Base-by-base conservation (phyloP, 2,329 filamentous ascomycete species). In the Dactylella cylindrospora region DNA sequence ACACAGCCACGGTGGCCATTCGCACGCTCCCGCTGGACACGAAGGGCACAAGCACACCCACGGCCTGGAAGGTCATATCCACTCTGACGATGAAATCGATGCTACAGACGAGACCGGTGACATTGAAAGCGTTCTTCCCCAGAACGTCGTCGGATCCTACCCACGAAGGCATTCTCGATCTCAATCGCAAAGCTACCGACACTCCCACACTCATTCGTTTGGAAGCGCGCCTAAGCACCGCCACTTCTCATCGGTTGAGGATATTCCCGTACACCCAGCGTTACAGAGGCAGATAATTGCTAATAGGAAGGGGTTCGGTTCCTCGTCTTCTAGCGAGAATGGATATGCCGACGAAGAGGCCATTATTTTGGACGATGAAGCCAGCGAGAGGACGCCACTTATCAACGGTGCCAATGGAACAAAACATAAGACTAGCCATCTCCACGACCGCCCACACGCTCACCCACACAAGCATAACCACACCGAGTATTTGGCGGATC, bases 231-330 rank as follows among this genome's bases (percentile, higher is more conserved):
- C 66, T 32, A 60, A 49, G 31, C 67, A 68, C 33, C 55, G 64
- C 8, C 61, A 60, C 33, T 69, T 69, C 43, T 66, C 67, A n/a
- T 55, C 65, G 8, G 67, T 68, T 26, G 80, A 90, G 51, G 80
- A 83, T 49, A 80, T 94, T 67, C 88, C 85, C 71, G 87, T 95
- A 46, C 87, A 96, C 71, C 93, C 93, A 2, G 86, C 89, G 19
- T 91, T 85, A 65, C 90, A 97, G 77, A 80, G 93, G 66, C 87
- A 95, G 72, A 89, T 91, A 52, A 95, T 98, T 68, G 88, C 88
- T n/a, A 85, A 84, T 60, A 80, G 82, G 44, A 76, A 83, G 38
- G 82, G 81, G 31, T 76, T 78, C 3, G 79, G 77, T 3, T 73
- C 76, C 13, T 76, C 66, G n/a, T 74, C 77, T 1, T 79, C 79